Percentiles rank a stretch among this genome's conserved stretches.
These are phyloP conservation scores for Exserohilum turcica DNA, from an alignment of 2,329 filamentous ascomycete species.

Conservation along the genomic window DNA sequence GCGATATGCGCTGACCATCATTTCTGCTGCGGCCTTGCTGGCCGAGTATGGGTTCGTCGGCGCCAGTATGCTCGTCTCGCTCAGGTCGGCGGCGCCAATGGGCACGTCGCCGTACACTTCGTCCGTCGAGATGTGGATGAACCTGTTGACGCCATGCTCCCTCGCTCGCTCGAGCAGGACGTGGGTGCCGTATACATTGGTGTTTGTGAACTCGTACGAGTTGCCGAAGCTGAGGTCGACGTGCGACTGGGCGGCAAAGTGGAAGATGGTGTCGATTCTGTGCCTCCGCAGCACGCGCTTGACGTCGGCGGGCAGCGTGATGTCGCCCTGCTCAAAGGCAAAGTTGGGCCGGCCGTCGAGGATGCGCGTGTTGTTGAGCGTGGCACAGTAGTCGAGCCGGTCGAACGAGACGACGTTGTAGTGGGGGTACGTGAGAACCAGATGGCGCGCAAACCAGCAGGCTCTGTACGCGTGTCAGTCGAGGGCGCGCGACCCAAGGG, in stretches of 20 bases:
- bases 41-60: slow-evolving; percentile 84
- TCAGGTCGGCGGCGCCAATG: slow-evolving; percentile 71
- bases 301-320: slow-evolving; percentile 73
- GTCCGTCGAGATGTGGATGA: slow-evolving; percentile 83
- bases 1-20: slow-evolving; percentile 85
- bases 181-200: slow-evolving; percentile 84
- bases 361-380: slow-evolving; percentile 76
- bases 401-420: slow-evolving; percentile 85
- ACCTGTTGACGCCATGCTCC: slow-evolving; percentile 71
- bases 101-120: slow-evolving; percentile 84
- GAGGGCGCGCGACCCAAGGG: neutral
- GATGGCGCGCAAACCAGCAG: slow-evolving; percentile 81
- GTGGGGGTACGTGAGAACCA: slow-evolving; percentile 73
- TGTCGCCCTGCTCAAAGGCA: slow-evolving; percentile 77
- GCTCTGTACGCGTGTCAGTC: slow-evolving; percentile 59
- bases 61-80: slow-evolving; percentile 74
- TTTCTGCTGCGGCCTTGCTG: slow-evolving; percentile 80
- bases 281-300: slow-evolving; percentile 72
- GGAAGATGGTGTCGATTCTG: slow-evolving; percentile 78
- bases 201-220: slow-evolving; percentile 79
- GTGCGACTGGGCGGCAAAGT: slow-evolving; percentile 85
- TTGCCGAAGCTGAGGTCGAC: slow-evolving; percentile 84
- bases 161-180: slow-evolving; percentile 78
- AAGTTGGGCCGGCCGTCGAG: slow-evolving; percentile 74
- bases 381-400: slow-evolving; percentile 82